Conservation (phyloP, 2,329 filamentous ascomycete species). For the Fusarium dlaminii region DNA sequence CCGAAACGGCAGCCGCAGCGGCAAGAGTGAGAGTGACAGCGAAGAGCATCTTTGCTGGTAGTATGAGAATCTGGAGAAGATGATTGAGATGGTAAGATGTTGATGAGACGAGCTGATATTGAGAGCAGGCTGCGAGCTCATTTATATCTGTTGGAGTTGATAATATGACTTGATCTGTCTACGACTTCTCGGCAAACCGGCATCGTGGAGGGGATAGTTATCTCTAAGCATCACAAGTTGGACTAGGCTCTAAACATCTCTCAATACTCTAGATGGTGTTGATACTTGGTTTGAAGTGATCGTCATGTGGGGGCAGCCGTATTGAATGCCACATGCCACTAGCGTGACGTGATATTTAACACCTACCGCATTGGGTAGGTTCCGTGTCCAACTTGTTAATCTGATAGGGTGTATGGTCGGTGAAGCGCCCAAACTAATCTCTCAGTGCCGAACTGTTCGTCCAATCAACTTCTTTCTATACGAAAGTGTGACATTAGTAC, state of each 20-base stretch:
- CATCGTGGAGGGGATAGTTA: neutral
- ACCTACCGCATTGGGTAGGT: neutral
- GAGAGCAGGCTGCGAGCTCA: neutral
- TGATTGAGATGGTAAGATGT: neutral
- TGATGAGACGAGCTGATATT: neutral
- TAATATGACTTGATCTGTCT: neutral
- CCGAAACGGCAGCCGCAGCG: neutral
- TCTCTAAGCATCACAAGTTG: rapidly evolving
- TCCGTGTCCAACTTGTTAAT: neutral
- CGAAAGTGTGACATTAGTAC: neutral
- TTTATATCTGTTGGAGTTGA: neutral
- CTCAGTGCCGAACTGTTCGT: neutral
- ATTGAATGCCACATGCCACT: neutral
- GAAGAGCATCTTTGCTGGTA: neutral
- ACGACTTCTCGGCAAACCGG: neutral
- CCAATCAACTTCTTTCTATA: neutral
- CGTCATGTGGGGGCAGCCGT: neutral
- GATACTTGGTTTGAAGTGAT: neutral
- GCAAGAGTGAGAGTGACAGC: neutral
- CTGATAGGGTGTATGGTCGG: neutral
- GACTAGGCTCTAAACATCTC: neutral
- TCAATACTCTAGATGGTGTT: neutral
- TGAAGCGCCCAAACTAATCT: neutral
- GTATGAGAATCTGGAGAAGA: too few relatives aligned
- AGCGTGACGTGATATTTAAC: neutral